A percentile compares a stretch with the other conserved stretches of the same genome.
phyloP scores from a whole-genome alignment of 805 yeast species.

The Starmerella floris region DNA sequence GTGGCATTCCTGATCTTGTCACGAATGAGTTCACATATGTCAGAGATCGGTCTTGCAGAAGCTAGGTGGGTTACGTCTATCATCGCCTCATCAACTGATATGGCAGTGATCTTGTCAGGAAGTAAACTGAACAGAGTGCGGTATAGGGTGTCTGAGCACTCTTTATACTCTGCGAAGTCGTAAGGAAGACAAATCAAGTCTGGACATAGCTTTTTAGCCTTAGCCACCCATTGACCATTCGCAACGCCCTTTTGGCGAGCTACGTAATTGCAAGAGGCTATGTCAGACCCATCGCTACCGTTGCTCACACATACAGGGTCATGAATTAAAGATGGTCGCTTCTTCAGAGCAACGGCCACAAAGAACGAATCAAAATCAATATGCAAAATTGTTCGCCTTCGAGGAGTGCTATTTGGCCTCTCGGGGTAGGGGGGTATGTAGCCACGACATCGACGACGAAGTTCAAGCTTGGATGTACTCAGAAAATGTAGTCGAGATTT shows the following conservation, averaged over 20 bases:
- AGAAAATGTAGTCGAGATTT: constrained; percentile 80
- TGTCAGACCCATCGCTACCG: constrained; percentile 43
- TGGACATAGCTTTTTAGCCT: constrained; percentile 57
- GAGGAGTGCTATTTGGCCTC: not conserved
- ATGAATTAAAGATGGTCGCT: constrained; percentile 41
- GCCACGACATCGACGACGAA: constrained; percentile 42
- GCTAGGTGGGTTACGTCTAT: constrained; percentile 41
- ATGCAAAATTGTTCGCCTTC: constrained; percentile 41
- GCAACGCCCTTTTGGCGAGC: constrained; percentile 67
- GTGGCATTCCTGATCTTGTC: constrained; percentile 29
- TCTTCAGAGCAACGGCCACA: constrained; percentile 66
- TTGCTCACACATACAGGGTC: constrained; percentile 52
- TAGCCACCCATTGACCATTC: constrained; percentile 82
- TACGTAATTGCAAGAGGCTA: constrained; percentile 83
- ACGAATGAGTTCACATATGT: constrained; percentile 20
- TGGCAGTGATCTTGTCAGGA: constrained; percentile 48
- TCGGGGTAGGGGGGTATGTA: constrained; percentile 24
- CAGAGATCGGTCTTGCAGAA: constrained; percentile 2
- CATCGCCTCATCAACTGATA: constrained; percentile 87
- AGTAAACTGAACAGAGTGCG: constrained; percentile 37
- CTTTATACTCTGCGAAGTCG: constrained; percentile 62
- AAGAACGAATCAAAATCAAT: constrained; percentile 91
- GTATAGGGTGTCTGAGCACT: constrained; percentile 51
- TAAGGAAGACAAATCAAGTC: constrained; percentile 50
- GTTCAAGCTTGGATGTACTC: constrained; percentile 71